These are phyloP conservation scores for Colletotrichum costaricense DNA, from an alignment of 2,329 filamentous ascomycete species.

Conservation along the genomic window DNA sequence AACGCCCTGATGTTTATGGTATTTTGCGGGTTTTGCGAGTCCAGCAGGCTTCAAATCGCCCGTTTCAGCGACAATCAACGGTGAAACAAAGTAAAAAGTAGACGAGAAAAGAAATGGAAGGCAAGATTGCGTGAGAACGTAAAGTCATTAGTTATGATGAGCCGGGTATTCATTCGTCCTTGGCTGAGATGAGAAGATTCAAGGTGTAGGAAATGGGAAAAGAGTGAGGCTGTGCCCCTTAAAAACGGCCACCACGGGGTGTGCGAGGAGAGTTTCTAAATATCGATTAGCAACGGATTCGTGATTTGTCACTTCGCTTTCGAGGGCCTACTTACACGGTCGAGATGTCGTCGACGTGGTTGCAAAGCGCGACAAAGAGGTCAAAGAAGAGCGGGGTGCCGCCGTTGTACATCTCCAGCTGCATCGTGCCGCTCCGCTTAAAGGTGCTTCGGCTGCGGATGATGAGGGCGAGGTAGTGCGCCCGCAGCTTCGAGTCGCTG, in stretches of 20 bases:
- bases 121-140: slow-evolving; percentile 24
- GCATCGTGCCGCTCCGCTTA: slow-evolving; percentile 95
- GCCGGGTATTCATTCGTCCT: slow-evolving; percentile 16
- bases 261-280: slow-evolving; percentile 47
- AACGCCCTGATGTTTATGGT: slow-evolving; percentile 31
- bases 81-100: not conserved
- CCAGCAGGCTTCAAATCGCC: not conserved
- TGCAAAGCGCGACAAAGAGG: slow-evolving; percentile 91
- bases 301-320: not conserved
- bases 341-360: slow-evolving; percentile 82
- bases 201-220: not conserved
- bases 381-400: slow-evolving; percentile 90
- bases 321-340: slow-evolving; percentile 59
- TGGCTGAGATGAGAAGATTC: slow-evolving; percentile 1
- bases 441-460: slow-evolving; percentile 89
- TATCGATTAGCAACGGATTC: slow-evolving; percentile 33
- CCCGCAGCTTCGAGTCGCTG: slow-evolving; percentile 88
- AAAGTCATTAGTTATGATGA: slow-evolving; percentile 40
- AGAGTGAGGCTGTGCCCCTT: not conserved
- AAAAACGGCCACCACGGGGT: slow-evolving; percentile 54
- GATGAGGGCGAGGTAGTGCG: slow-evolving; percentile 92
- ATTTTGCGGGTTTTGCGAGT: slow-evolving; percentile 25
- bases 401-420: slow-evolving; percentile 91
- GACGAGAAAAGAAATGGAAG: not conserved
- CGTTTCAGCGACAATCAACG: not conserved